Base-by-base conservation (phyloP, 306 rosid genomes). In the Vigna hirtella region DNA sequence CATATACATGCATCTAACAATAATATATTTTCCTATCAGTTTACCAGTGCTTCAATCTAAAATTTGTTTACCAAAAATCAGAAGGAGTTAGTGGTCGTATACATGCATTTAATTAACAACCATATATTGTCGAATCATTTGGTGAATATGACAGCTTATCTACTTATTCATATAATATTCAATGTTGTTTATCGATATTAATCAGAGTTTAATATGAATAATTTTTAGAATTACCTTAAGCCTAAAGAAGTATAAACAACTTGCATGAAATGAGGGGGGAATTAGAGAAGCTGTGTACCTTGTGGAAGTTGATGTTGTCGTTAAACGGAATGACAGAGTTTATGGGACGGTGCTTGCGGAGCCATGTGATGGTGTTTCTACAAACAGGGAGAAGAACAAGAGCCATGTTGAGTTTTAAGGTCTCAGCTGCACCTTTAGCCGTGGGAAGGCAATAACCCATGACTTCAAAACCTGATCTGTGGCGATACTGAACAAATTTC, bases 401-500 rank as follows among this genome's bases (percentile, higher is more conserved):
- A 70, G 98, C 98, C 97, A 91, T 93, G 86, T 93, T 93, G 80
- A 94, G 77, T 76, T 91, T 94, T 47, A 94, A 77, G 16, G 94
- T 94, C 79, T 94, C 98, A 14, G 97, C 96, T 7, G 97, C 93
- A 53, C 97, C 97, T 84, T 94, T 94, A 51, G 97, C 91, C 4
- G 93, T 89, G 38, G 94, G 87, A 71, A 94, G 74, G 69, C 97
- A 94, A 42, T 91, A 90, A n/a, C 98, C 97, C 96, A 94, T 90
- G 9, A 94, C 93, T 85, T 90, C 84, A 81, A 91, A 91, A 1
- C 93, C 94, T 48, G 86, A 61, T 77, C 90, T 84, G 6, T 81
- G 77, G 1, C 88, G 65, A 24, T 91, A 94, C 28, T 94, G 93
- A 53, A 81, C 56, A 82, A 94, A 94, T 85, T 94, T 94, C 97